Base-by-base conservation (phyloP, 2,329 filamentous ascomycete species). In the Phyllachora maydis region DNA sequence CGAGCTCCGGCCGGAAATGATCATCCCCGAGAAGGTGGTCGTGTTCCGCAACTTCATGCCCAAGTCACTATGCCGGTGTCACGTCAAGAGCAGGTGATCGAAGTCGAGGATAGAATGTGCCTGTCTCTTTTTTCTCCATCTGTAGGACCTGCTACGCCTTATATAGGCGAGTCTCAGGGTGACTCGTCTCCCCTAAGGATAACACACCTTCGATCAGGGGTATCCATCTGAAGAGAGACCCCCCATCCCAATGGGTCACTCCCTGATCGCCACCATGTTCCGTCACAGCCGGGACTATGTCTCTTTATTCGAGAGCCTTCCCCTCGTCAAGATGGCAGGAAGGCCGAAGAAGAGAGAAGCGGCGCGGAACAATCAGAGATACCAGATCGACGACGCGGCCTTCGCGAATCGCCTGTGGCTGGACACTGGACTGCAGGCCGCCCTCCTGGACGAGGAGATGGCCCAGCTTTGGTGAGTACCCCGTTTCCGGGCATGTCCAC, bases 301-400 rank as follows among this genome's bases (percentile, higher is more conserved):
- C 23, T 57, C 64, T 1, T 88, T 85, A 36, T 60, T 90, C 1
- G 47, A 47, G 25, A 63, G 60, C 0, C 49, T 91, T 3, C 70
- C 78, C 0, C 50, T 91, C 21, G 62, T 61, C 21, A 90, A 79
- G 1, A 91, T 79, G 0, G 79, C 79, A 0, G 68, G 67, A 0
- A 69, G 67, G 30, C 79, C 79, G 2, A 85, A 77, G 43, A 70
- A 67, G 30, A 79, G 77, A 22, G 72, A 88, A 26, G 82, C 82
- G 2, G 61, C 79, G 6, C 62, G 85, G 17, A 76, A 92, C 22
- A 93, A 93, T 42, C 85, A 93, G 42, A 68, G 85, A 8, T 91
- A 75, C 36, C 79, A 91, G 47, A 53, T 91, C 11, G 54, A 82
- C 14, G 83, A 93, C 48, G 47, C 64, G 14, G 45, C 33, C 0